Conservation (phyloP, 2,329 filamentous ascomycete genomes). For the Apiospora arundinis region DNA sequence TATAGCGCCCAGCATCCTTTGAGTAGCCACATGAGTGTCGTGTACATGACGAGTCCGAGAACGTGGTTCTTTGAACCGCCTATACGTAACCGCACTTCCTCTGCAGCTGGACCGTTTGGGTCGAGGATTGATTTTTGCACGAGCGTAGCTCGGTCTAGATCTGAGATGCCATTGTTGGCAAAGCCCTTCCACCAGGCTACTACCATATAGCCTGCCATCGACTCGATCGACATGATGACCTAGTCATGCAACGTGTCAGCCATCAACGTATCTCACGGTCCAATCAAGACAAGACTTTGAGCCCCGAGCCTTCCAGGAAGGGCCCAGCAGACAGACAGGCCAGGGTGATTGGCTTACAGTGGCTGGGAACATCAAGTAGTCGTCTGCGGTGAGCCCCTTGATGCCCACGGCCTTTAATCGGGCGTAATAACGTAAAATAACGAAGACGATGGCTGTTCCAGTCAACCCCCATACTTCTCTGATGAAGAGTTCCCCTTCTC, state of each 20-base stretch:
- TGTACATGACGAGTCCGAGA: constrained; percentile 34
- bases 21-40: constrained; percentile 34
- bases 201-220: constrained; percentile 34
- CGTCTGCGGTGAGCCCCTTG: constrained; percentile 31
- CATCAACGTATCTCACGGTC: too few species aligned
- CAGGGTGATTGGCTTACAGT: constrained; percentile 27
- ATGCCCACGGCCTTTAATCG: constrained; percentile 30
- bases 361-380: constrained; percentile 33
- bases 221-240: constrained; percentile 35
- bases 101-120: constrained; percentile 23
- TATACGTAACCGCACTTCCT: constrained; percentile 31
- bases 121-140: neutral
- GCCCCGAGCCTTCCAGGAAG: neutral
- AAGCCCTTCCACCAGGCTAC: constrained; percentile 35
- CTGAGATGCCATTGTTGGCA: constrained; percentile 35
- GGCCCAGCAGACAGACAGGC: neutral
- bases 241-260: constrained; percentile 16
- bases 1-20: constrained; percentile 36
- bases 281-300: too few species aligned
- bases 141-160: constrained; percentile 30
- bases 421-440: constrained; percentile 33
- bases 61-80: constrained; percentile 36
- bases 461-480: constrained; percentile 37
- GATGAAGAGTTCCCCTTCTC: constrained; percentile 27
- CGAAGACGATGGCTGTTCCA: constrained; percentile 32